phyloP scores from a whole-genome alignment of 345 rosid species.

The Lepidium didymum region DNA sequence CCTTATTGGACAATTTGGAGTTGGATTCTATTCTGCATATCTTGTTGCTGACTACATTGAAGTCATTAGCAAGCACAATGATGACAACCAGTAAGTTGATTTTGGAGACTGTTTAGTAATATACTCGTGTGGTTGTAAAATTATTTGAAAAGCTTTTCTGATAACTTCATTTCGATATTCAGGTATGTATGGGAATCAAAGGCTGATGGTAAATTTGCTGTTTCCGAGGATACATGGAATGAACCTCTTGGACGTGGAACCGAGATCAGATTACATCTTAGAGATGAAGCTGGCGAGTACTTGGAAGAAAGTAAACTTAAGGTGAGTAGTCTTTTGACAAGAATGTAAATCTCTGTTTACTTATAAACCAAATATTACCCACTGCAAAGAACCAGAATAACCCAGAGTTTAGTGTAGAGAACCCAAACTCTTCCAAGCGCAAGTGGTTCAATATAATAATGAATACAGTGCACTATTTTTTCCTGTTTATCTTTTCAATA shows the following conservation, averaged over 20 bases:
- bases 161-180: constrained; percentile 6
- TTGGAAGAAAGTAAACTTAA: constrained; percentile 85
- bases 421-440: not conserved
- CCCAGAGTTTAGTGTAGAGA: not conserved
- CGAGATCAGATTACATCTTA: constrained; percentile 87
- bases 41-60: constrained; percentile 97
- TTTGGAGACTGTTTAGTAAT: not conserved
- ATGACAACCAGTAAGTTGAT: constrained; percentile 73
- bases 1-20: constrained; percentile 98
- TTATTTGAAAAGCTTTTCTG: constrained; percentile 6
- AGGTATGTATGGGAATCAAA: constrained; percentile 98
- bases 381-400: not conserved
- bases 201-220: constrained; percentile 97
- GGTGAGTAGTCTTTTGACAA: constrained; percentile 34
- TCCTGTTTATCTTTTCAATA: constrained; percentile 1
- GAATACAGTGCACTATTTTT: not conserved
- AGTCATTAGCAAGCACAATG: constrained; percentile 94
- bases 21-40: constrained; percentile 97
- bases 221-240: constrained; percentile 97
- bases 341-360: not conserved
- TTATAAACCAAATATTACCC: not conserved
- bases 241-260: constrained; percentile 97
- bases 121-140: not conserved
- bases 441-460: not conserved
- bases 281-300: constrained; percentile 97